Percentiles rank a stretch among this genome's conserved stretches.
Evolutionary conservation across 1,284 basidiomycete genomes (phyloP).

Genomic region (Heterobasidion parviporum): DNA sequence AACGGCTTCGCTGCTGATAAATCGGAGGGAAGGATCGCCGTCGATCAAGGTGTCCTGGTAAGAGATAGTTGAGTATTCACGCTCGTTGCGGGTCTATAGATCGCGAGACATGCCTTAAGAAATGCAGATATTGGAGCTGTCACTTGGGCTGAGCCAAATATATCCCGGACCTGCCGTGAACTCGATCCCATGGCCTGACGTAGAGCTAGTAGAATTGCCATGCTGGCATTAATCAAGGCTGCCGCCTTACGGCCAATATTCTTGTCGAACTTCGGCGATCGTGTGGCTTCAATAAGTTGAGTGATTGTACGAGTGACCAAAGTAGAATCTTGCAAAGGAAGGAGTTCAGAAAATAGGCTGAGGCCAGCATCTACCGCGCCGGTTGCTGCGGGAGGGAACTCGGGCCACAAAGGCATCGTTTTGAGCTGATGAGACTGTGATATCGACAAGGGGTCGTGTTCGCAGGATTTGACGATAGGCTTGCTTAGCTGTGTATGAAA

Average conservation of each 20-base stretch:
- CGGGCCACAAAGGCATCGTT: slow-evolving; percentile 36
- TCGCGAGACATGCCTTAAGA: slow-evolving; percentile 53
- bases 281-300: slow-evolving; percentile 62
- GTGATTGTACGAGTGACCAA: slow-evolving; percentile 63
- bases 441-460: slow-evolving; percentile 80
- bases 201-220: slow-evolving; percentile 77
- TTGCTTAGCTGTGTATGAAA: slow-evolving; percentile 47
- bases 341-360: slow-evolving; percentile 74
- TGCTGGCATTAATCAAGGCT: slow-evolving; percentile 73
- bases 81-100: not conserved
- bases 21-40: slow-evolving; percentile 71
- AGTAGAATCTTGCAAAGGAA: slow-evolving; percentile 72
- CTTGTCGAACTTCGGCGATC: slow-evolving; percentile 78
- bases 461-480: slow-evolving; percentile 79
- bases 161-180: slow-evolving; percentile 56
- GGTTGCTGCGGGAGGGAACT: slow-evolving; percentile 73
- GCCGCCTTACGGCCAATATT: slow-evolving; percentile 89
- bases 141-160: slow-evolving; percentile 63
- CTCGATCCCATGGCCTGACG: slow-evolving; percentile 46
- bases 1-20: slow-evolving; percentile 83
- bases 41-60: slow-evolving; percentile 74
- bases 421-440: slow-evolving; percentile 45
- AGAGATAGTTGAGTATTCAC: not conserved
- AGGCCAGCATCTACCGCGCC: slow-evolving; percentile 88
- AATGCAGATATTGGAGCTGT: slow-evolving; percentile 66